Base-by-base conservation (phyloP, 75 land plant species). In the Isoetes taiwanensis region DNA sequence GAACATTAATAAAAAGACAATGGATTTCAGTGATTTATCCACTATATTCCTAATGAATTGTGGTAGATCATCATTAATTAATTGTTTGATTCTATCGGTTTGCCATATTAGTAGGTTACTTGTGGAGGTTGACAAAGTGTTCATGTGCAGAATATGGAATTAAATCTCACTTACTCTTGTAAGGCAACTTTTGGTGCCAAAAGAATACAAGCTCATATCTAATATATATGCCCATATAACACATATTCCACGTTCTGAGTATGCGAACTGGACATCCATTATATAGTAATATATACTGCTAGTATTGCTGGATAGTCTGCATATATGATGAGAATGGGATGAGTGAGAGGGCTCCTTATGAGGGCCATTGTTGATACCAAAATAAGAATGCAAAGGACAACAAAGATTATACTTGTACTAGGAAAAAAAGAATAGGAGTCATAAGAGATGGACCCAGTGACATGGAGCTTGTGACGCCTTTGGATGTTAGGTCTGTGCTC, bases 121-220 rank as follows among this genome's bases (percentile, higher is more conserved):
- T 89, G 96, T 67, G 96, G 96, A 41, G 96, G 96, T 34, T 85
- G 90, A 67, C 96, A 89, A 72, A 89, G 96, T 73, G 96, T 83
- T n/a, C 96, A 89, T 90, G 96, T 78, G 83, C 90, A 20, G 96
- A 90, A 64, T 61, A 68, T 62, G 96, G 96, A 12, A 43, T 90
- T 27, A 73, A 30, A 54, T 61, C 96, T 11, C 96, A 85, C 64
- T 59, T 85, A 41, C 74, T 90, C 54, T 75, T 90, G 12, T 69
- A 93, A 42, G 97, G 67, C 72, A 66, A 38, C 97, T 83, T 16
- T 70, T 67, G 38, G 59, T 83, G 39, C 69, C 76, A 21, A 90
- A 84, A 40, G 97, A 93, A 17, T 86, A 90, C 61, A 86, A 86
- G 52, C 41, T 90, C 48, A 57, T 90, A 12, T 83, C 93, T 3